Percentiles rank a stretch among this genome's conserved stretches.
These are phyloP conservation scores for Aspergillus conjunctus DNA, from an alignment of 495 filamentous ascomycete genomes.

Conservation along the genomic window DNA sequence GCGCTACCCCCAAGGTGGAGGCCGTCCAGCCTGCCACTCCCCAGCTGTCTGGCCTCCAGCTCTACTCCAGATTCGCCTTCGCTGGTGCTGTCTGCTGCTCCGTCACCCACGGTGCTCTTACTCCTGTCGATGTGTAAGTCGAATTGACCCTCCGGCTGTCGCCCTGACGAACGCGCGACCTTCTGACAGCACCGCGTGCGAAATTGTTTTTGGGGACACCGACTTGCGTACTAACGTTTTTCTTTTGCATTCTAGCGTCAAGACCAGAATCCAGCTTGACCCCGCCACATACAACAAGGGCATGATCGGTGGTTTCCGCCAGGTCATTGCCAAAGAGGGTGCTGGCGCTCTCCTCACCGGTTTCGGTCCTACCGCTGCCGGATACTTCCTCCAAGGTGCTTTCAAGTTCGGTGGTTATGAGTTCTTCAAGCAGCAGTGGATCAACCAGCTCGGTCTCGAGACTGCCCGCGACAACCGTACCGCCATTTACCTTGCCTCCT, in stretches of 20 bases:
- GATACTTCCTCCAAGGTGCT: constrained; percentile 93
- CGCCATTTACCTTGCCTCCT: constrained; percentile 83
- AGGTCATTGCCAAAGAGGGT: constrained; percentile 83
- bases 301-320: constrained; percentile 81
- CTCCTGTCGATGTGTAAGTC: constrained; percentile 95
- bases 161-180: constrained; percentile 15
- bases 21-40: constrained; percentile 37
- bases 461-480: constrained; percentile 84
- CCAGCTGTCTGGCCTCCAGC: constrained; percentile 51
- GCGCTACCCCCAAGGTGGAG: constrained; percentile 45
- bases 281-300: constrained; percentile 87
- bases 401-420: constrained; percentile 97
- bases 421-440: constrained; percentile 91
- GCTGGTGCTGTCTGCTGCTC: constrained; percentile 93
- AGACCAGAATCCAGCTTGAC: constrained; percentile 94
- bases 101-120: constrained; percentile 88
- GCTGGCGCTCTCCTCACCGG: constrained; percentile 87
- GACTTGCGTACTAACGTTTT: constrained; percentile 30
- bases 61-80: constrained; percentile 86
- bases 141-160: constrained; percentile 7
- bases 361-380: constrained; percentile 82
- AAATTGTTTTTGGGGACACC: background rate
- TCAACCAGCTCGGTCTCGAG: constrained; percentile 80
- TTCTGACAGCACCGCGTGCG: constrained; percentile 14
- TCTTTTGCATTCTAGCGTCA: constrained; percentile 66